phyloP scores from a whole-genome alignment of 192 early-diverging fungal genomes.

The Diversispora epigaea region DNA sequence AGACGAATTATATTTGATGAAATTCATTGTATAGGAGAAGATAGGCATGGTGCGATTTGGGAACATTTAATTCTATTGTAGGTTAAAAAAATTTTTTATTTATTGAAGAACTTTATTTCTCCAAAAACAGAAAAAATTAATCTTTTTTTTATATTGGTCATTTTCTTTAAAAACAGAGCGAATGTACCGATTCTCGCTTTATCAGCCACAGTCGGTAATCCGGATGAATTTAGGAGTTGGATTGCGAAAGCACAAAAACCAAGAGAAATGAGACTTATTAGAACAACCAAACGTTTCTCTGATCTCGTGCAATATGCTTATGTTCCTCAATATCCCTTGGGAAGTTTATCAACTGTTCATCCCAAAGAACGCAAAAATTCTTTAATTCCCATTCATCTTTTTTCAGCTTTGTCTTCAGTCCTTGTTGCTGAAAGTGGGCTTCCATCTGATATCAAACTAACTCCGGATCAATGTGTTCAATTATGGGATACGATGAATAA shows the following conservation, averaged over 20 bases:
- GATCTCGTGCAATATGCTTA: constrained; percentile 45
- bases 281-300: constrained; percentile 42
- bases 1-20: constrained; percentile 52
- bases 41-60: constrained; percentile 40
- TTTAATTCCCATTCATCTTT: constrained; percentile 40
- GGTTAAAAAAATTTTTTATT: no score
- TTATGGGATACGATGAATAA: constrained; percentile 39
- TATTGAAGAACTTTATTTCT: no score
- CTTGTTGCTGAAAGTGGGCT: constrained; percentile 25
- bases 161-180: neutral
- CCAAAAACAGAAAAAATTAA: no score
- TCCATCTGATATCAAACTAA: constrained; percentile 38
- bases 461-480: constrained; percentile 39
- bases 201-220: constrained; percentile 48
- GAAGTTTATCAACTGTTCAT: neutral
- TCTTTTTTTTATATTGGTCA: no score
- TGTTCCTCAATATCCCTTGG: constrained; percentile 30
- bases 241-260: constrained; percentile 27
- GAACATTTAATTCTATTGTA: constrained; percentile 41
- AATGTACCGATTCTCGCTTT: constrained; percentile 46
- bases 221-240: constrained; percentile 35
- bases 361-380: neutral
- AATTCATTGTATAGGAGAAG: constrained; percentile 40
- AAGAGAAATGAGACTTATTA: constrained; percentile 35
- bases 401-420: constrained; percentile 32